Evolutionary conservation across 2,329 filamentous ascomycete genomes (phyloP).

Genomic region (Biscogniauxia sp.): DNA sequence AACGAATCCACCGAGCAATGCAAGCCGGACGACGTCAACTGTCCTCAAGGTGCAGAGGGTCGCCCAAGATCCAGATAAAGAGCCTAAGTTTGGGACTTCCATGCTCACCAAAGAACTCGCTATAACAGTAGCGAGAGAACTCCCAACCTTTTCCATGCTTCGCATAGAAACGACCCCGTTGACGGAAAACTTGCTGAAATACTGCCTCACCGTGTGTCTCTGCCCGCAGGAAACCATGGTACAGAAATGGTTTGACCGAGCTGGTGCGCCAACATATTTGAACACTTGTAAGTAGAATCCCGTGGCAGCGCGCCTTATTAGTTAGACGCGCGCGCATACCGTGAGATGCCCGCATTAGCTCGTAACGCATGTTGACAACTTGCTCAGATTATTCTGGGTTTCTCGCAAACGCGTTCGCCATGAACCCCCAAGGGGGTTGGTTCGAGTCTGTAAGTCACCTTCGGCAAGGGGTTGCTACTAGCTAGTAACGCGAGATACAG

Average conservation of each 20-base stretch:
- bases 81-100: conserved; percentile 21
- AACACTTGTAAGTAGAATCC: conserved; percentile 27
- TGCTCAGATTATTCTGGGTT: conserved; percentile 31
- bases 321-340: not conserved
- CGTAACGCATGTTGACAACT: conserved; percentile 13
- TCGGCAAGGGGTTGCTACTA: not conserved
- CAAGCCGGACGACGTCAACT: not conserved
- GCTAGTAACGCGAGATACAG: conserved; percentile 17
- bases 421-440: conserved; percentile 33
- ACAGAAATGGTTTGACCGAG: conserved; percentile 33
- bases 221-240: conserved; percentile 31
- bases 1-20: conserved; percentile 6
- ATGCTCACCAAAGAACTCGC: conserved; percentile 31
- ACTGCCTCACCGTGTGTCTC: conserved; percentile 34
- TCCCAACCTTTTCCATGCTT: conserved; percentile 32
- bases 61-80: conserved; percentile 5
- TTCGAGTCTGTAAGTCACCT: conserved; percentile 28
- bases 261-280: conserved; percentile 33
- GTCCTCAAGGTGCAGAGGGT: not conserved
- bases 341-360: not conserved
- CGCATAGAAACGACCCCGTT: conserved; percentile 33
- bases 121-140: conserved; percentile 30
- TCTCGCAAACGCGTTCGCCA: conserved; percentile 32
- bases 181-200: conserved; percentile 33
- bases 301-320: not conserved